These are phyloP conservation scores for Rubus parviflorus DNA, from an alignment of 306 rosid species.

Conservation along the genomic window DNA sequence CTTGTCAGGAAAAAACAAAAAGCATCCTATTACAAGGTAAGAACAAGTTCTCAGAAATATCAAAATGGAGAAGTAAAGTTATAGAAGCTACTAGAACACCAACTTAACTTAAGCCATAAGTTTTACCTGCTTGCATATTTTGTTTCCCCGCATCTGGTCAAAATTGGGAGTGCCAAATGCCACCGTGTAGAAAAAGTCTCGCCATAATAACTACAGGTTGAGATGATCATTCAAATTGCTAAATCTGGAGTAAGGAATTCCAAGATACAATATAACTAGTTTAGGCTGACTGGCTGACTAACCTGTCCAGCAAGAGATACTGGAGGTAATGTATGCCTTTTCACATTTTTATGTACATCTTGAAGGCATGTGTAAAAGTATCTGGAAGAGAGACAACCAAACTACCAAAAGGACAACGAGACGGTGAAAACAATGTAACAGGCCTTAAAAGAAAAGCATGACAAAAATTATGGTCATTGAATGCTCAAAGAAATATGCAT, in stretches of 20 bases:
- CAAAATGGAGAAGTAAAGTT: neutral
- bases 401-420: conserved; percentile 49
- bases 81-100: neutral
- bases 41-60: neutral
- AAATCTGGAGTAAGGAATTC: conserved; percentile 4
- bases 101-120: neutral
- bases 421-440: neutral
- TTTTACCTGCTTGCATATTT: conserved; percentile 89
- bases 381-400: conserved; percentile 92
- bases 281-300: conserved; percentile 22
- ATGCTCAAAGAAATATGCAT: neutral
- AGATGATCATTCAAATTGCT: conserved; percentile 34
- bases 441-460: neutral
- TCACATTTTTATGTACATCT: conserved; percentile 55
- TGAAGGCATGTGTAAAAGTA: conserved; percentile 80
- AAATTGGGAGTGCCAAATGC: conserved; percentile 94
- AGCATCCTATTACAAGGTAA: neutral
- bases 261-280: conserved; percentile 10
- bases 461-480: neutral
- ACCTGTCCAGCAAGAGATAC: conserved; percentile 97
- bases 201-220: conserved; percentile 70
- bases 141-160: conserved; percentile 73
- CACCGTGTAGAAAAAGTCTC: conserved; percentile 87
- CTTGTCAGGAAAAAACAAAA: neutral
- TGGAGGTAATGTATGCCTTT: conserved; percentile 75